A percentile compares a stretch with the other conserved stretches of the same genome.
Evolutionary conservation across 305 asterid genomes (phyloP).

Genomic region (Rubia peregrina): DNA sequence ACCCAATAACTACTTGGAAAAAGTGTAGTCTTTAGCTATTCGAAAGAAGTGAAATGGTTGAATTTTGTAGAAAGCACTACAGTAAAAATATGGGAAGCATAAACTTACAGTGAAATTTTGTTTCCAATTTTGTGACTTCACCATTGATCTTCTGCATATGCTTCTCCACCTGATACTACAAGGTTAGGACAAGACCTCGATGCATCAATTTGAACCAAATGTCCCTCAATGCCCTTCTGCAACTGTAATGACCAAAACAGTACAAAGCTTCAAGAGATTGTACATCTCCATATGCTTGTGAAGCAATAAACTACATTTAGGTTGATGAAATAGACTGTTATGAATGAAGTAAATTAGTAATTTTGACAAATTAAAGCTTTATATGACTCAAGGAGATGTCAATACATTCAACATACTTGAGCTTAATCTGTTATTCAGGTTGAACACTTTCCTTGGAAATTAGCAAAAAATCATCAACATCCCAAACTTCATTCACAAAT

Average conservation of each 20-base stretch:
- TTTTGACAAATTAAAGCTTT: not conserved
- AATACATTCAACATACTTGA: conserved; percentile 37
- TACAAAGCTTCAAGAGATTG: no score
- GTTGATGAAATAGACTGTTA: not conserved
- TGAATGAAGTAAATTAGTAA: not conserved
- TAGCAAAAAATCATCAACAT: no score
- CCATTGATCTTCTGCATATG: conserved; percentile 83
- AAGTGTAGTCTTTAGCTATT: no score
- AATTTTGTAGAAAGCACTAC: not conserved
- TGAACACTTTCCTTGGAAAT: conserved; percentile 73
- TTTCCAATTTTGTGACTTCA: conserved; percentile 57
- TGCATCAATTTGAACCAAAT: conserved; percentile 38
- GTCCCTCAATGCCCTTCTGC: conserved; percentile 32
- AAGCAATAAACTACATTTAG: not conserved
- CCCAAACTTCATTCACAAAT: no score
- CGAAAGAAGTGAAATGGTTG: no score
- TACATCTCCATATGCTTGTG: no score
- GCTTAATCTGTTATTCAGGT: conserved; percentile 65
- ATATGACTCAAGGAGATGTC: not conserved
- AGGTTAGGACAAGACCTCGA: conserved; percentile 87
- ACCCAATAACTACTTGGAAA: conserved; percentile 59
- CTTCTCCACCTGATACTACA: conserved; percentile 67
- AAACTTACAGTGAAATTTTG: conserved; percentile 43
- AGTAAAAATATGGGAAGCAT: not conserved
- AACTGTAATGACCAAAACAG: conserved; percentile 28